Base-by-base conservation (phyloP, 768 basidiomycete species). In the Tephrocybe sp. region DNA sequence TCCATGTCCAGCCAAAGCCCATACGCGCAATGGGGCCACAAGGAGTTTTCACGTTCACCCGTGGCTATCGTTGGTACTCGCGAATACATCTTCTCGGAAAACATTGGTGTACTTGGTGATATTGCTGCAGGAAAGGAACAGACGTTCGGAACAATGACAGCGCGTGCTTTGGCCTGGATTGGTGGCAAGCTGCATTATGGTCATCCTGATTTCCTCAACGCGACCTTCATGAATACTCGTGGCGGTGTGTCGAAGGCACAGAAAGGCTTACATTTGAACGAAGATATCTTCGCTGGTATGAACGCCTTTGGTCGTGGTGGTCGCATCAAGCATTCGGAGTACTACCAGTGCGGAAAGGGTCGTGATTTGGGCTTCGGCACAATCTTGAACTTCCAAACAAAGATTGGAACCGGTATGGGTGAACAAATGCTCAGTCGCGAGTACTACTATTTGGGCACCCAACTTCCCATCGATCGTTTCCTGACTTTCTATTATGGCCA, bases 281-380 rank as follows among this genome's bases (percentile, higher is more conserved):
- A 99, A 69, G 97, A 99, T 83, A 99, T 99, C 56, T 99, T 94
- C 65, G 97, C 97, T 41, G 97, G 97, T 60, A 99, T 99, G 95
- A 97, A 89, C 58, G 95, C 97, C 2, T 93, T 97, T 64, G 92
- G 93, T 54, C 92, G 97, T 52, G 97, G 97, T 45, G 97, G 97
- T 40, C 84, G 94, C 51, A 99, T 99, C 81, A 99, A 99, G 76
- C 97, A 99, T 66, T 92, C 92, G 33, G 97, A 99, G 68, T 99
- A 99, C 72, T 99, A 98, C 66, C 97, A 99, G 70, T 98, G 95
- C 63, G 95, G 95, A 56, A 97, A 99, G 75, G 97, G 97, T 48
- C 88, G 97, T 72, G 97, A 99, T 75, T 86, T 99, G 54, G 97
- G 97, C 47, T 99, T 99, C 65, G 97, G 97, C 44, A 99, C 97